Conservation (phyloP, 257 asterid genomes). For the Parsonsia alboflavescens region DNA sequence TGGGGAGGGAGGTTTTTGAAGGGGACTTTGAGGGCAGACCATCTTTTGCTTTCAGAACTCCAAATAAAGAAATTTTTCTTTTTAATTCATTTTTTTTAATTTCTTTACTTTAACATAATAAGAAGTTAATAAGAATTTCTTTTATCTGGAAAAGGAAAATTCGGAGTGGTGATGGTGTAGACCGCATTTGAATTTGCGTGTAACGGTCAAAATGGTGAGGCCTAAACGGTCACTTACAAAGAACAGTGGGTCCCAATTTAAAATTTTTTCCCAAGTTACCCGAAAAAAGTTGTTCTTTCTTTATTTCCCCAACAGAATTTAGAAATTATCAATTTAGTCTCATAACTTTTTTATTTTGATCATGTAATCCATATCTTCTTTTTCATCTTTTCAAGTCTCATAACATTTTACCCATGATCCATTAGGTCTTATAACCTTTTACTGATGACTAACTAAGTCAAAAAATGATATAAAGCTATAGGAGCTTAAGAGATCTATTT, state of each 20-base stretch:
- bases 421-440: no score
- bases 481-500: no score
- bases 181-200: slow-evolving; percentile 21
- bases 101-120: background rate
- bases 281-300: background rate
- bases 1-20: slow-evolving; percentile 5
- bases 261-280: background rate
- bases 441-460: no score
- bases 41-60: slow-evolving; percentile 12
- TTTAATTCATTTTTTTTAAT: background rate
- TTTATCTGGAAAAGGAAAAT: slow-evolving; percentile 16
- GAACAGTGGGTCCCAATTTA: background rate
- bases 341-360: no score
- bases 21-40: background rate
- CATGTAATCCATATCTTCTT: no score
- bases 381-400: no score
- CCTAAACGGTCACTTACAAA: slow-evolving; percentile 24
- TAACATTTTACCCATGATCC: no score
- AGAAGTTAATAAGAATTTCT: background rate
- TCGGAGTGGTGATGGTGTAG: slow-evolving; percentile 7
- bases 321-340: no score
- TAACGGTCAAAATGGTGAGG: slow-evolving; percentile 31
- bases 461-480: no score
- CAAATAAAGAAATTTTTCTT: background rate
- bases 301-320: background rate